Evolutionary conservation across 768 basidiomycete species (phyloP), one percentile per base, ranked within the genome.

Genomic region (Amanita polypyramis): DNA sequence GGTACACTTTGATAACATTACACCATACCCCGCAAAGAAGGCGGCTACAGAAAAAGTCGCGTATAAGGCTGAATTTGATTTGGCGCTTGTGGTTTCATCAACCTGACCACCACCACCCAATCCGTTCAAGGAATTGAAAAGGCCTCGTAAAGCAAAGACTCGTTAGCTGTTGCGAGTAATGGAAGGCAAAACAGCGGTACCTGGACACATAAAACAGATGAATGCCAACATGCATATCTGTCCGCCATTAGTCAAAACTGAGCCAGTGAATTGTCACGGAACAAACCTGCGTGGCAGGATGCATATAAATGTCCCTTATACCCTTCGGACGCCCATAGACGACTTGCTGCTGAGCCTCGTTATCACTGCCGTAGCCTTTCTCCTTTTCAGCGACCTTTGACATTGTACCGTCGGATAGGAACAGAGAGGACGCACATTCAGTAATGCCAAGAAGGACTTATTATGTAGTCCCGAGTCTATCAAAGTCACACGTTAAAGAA

Each of bases 61-160:
- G 56, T 91, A 89, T 11, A 86, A 64, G 2, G 84, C 78, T 0
- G 77, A 67, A 56, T 82, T 80, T 2, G 83, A 74, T 55, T 90
- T 85, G 14, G 85, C 79, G 57, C 74, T 76, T 10, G 79, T 84
- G 3, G 67, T 70, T 10, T 76, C 58, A 56, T 85, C 79, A 35
- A 86, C 59, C 63, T 84, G 82, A 3, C 89, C 89, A 39, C 83
- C 86, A 38, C 73, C 87, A 3, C 90, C 89, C 38, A 93, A 71
- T 29, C 88, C 86, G 47, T 77, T 82, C 56, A 89, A 67, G 0
- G 86, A 79, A 57, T 89, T 91, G 65, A 85, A 89, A 49, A 88
- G 73, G 50, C 87, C 86, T 60, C 65, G 65, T n/a, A 23, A n/a
- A 33, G 15, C 33, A 50, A 14, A 49, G 39, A 45, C n/a, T n/a